Evolutionary conservation across 176 grass and related monocot genomes (phyloP).

Genomic region (Lolium rigidum): DNA sequence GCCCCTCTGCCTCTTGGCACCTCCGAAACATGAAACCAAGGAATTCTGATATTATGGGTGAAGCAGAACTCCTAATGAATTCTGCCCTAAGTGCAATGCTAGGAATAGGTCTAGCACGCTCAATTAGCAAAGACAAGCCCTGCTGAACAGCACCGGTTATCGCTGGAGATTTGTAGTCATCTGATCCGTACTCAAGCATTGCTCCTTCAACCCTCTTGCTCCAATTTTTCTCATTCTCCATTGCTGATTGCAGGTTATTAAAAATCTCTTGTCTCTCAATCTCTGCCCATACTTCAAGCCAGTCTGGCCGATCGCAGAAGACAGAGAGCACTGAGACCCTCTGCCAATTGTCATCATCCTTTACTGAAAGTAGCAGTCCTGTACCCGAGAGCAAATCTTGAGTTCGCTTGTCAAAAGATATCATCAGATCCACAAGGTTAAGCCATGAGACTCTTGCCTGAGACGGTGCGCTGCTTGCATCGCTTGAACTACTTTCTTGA

Average conservation of each 20-base stretch:
- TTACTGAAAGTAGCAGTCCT: slow-evolving; percentile 67
- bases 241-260: slow-evolving; percentile 66
- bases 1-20: slow-evolving; percentile 96
- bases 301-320: slow-evolving; percentile 87
- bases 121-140: slow-evolving; percentile 75
- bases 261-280: slow-evolving; percentile 70
- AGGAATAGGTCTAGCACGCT: slow-evolving; percentile 71
- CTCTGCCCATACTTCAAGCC: slow-evolving; percentile 94
- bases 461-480: slow-evolving; percentile 20
- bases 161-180: slow-evolving; percentile 76
- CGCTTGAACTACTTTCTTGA: slow-evolving; percentile 55
- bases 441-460: slow-evolving; percentile 76
- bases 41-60: slow-evolving; percentile 66
- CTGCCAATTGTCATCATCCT: slow-evolving; percentile 84
- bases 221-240: slow-evolving; percentile 79
- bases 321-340: slow-evolving; percentile 72
- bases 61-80: slow-evolving; percentile 70
- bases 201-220: slow-evolving; percentile 53
- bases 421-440: slow-evolving; percentile 88
- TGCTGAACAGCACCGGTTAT: slow-evolving; percentile 56
- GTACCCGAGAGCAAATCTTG: slow-evolving; percentile 67
- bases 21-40: slow-evolving; percentile 72
- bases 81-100: slow-evolving; percentile 74
- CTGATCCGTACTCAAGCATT: slow-evolving; percentile 60
- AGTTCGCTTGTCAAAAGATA: slow-evolving; percentile 93